Evolutionary conservation across 345 rosid genomes (phyloP).

Genomic region (Gynandropsis gynandra): DNA sequence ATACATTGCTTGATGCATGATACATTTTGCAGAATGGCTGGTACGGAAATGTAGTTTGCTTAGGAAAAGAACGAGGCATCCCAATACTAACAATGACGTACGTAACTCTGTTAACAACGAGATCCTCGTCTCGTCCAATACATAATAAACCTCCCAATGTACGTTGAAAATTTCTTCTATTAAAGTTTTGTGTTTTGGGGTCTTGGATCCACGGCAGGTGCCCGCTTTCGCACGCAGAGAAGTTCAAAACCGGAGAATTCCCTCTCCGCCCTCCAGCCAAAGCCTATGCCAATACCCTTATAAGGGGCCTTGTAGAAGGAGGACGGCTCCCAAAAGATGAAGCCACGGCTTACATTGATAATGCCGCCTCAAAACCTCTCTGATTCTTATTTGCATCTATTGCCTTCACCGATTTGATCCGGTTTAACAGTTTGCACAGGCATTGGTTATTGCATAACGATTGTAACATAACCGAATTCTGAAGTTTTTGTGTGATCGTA

Average conservation of each 20-base stretch:
- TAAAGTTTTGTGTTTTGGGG: not conserved
- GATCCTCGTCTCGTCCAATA: not conserved
- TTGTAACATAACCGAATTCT: not conserved
- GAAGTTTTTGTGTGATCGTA: not conserved
- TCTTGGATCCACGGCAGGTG: slow-evolving; percentile 40
- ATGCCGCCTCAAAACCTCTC: slow-evolving; percentile 48
- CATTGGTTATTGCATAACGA: not conserved
- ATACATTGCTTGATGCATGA: no score
- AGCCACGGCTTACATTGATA: slow-evolving; percentile 54
- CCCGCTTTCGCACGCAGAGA: slow-evolving; percentile 26
- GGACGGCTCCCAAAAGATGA: slow-evolving; percentile 50
- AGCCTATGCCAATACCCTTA: slow-evolving; percentile 43
- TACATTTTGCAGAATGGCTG: slow-evolving; percentile 48
- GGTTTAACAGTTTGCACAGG: slow-evolving; percentile 8
- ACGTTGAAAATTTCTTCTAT: no score
- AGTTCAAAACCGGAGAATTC: slow-evolving; percentile 43
- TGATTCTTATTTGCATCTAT: slow-evolving; percentile 23
- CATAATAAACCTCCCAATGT: not conserved
- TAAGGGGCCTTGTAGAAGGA: slow-evolving; percentile 74
- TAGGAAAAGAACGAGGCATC: slow-evolving; percentile 53
- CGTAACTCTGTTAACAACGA: not conserved
- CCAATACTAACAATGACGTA: slow-evolving; percentile 88
- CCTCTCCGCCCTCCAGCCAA: slow-evolving; percentile 42
- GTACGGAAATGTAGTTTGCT: slow-evolving; percentile 63
- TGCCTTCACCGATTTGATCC: slow-evolving; percentile 11